Evolutionary conservation across 805 yeast species (phyloP).

Genomic region (Metschnikowia proteae): DNA sequence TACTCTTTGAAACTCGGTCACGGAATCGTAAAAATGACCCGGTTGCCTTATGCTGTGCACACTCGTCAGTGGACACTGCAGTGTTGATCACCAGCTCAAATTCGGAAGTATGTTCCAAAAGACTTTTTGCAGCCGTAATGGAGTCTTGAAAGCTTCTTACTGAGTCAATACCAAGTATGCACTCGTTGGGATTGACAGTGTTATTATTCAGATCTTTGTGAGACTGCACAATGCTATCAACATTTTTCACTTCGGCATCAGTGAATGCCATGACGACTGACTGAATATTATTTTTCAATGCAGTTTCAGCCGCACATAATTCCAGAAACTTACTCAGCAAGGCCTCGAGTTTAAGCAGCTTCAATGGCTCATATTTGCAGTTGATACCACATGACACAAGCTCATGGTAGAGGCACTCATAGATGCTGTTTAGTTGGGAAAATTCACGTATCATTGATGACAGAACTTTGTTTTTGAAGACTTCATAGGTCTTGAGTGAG

Average conservation of each 20-base stretch:
- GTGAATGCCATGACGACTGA: background rate
- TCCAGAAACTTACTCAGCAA: slow-evolving; percentile 6
- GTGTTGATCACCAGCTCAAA: slow-evolving; percentile 6
- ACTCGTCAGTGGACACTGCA: slow-evolving; percentile 5
- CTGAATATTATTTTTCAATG: background rate
- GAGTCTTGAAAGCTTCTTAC: background rate
- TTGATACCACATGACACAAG: slow-evolving; percentile 11
- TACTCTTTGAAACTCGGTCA: slow-evolving; percentile 7
- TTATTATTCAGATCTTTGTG: background rate
- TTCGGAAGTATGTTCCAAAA: slow-evolving; percentile 3
- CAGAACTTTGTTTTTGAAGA: background rate
- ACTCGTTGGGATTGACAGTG: background rate
- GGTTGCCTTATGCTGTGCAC: slow-evolving; percentile 13
- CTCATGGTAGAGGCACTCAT: slow-evolving; percentile 6
- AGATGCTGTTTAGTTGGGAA: slow-evolving; percentile 15
- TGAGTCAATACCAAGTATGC: background rate
- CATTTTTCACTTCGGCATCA: background rate
- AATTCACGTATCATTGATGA: slow-evolving; percentile 7
- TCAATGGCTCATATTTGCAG: slow-evolving; percentile 14
- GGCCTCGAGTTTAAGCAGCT: slow-evolving; percentile 10
- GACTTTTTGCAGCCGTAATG: background rate
- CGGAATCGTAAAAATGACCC: slow-evolving; percentile 8
- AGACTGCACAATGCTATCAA: background rate
- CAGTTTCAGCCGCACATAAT: slow-evolving; percentile 5
- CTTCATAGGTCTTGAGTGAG: background rate